phyloP scores from a whole-genome alignment of 139 green algal genomes.

The Chlamydomonas sp. region DNA sequence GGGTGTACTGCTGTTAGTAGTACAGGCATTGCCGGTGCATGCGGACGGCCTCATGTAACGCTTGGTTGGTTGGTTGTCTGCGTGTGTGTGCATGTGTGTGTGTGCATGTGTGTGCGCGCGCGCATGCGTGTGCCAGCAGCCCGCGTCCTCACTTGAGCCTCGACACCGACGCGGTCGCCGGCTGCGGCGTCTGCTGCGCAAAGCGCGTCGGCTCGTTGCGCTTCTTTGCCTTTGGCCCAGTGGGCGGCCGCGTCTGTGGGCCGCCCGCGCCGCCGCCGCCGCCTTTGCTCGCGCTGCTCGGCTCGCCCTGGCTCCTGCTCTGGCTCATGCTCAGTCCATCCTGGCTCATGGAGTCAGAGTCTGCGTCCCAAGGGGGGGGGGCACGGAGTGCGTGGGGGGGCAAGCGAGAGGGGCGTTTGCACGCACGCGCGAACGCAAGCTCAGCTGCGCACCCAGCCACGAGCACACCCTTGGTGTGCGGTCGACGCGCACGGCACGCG shows the following conservation, averaged over 20 bases:
- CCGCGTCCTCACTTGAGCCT: not conserved
- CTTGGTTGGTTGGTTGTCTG: no score
- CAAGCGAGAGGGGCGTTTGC: not conserved
- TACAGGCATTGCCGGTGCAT: conserved; percentile 13
- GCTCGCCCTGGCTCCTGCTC: conserved; percentile 24
- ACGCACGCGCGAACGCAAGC: not conserved
- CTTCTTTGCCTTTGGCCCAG: not conserved
- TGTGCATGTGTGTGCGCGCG: not conserved
- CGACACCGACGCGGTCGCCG: not conserved
- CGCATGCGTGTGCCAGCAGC: not conserved
- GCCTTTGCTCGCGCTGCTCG: conserved; percentile 34
- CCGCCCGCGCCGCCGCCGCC: not conserved
- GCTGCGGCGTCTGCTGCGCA: not conserved
- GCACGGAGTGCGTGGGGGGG: not conserved
- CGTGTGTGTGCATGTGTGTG: conserved; percentile 11
- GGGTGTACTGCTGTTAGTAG: not conserved
- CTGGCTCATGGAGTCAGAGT: conserved; percentile 35
- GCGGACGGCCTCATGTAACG: no score
- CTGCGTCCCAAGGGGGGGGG: not conserved
- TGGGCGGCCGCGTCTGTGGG: not conserved
- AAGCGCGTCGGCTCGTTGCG: not conserved
- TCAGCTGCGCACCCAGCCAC: no score
- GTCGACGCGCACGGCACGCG: no score
- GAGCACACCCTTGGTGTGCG: no score
- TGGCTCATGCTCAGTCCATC: conserved; percentile 31